These are phyloP conservation scores for Selaginella moellendorffii DNA, from an alignment of 75 land plant genomes.

Conservation along the genomic window DNA sequence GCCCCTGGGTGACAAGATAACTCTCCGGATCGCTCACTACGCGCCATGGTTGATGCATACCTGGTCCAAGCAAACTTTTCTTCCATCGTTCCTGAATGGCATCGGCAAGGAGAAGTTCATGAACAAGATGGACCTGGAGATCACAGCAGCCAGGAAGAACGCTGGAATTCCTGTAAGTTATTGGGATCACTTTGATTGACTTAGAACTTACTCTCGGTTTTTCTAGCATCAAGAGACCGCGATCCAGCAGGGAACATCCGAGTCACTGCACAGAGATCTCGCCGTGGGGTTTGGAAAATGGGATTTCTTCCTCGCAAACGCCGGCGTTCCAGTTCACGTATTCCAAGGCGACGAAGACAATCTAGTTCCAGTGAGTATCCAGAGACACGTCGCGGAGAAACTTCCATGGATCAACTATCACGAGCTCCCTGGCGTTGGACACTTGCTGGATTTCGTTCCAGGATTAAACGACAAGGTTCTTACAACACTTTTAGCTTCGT, in stretches of 20 bases:
- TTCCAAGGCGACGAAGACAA: slow-evolving; percentile 4
- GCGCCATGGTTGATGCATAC: slow-evolving; percentile 30
- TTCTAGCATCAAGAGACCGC: background rate
- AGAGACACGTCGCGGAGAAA: background rate
- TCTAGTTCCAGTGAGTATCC: background rate
- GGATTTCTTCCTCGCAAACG: background rate
- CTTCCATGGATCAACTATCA: slow-evolving; percentile 6
- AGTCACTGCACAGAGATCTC: background rate
- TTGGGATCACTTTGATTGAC: no score
- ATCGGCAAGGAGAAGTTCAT: background rate
- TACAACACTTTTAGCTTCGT: background rate
- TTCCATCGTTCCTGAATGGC: background rate
- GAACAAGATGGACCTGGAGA: background rate
- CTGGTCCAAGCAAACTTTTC: background rate
- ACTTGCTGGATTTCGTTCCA: background rate
- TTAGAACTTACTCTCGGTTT: no score
- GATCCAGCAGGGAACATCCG: background rate
- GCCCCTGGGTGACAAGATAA: slow-evolving; percentile 31
- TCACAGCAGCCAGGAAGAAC: background rate
- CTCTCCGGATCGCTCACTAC: slow-evolving; percentile 46
- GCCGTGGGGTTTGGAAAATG: background rate
- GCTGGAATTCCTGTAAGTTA: background rate
- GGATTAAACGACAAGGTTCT: background rate
- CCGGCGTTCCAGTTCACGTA: background rate
- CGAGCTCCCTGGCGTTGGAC: background rate